These are phyloP conservation scores for Geotrichum aggregatum DNA, from an alignment of 1,139 yeast species.

Conservation along the genomic window DNA sequence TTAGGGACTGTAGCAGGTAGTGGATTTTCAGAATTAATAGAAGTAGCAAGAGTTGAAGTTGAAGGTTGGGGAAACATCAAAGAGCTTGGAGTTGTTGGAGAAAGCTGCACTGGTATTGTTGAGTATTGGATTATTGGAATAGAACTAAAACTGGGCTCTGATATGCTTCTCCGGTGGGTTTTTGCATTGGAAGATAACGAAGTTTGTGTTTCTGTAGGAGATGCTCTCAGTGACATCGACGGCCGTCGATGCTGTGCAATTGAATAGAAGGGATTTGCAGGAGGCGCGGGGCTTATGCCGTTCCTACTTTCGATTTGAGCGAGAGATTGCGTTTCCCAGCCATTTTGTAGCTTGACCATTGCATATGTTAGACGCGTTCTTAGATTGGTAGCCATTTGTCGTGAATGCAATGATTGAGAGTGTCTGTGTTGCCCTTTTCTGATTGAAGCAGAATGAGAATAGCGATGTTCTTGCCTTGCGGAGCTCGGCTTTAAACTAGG, in stretches of 20 bases:
- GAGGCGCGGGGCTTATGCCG: background rate
- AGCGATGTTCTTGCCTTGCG: constrained; percentile 3
- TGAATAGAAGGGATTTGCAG: constrained; percentile 1
- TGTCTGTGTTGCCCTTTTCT: background rate
- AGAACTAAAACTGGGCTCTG: constrained; percentile 1
- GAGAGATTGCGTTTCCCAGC: constrained; percentile 20
- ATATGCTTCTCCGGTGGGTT: constrained; percentile 12
- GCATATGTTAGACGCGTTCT: constrained; percentile 17
- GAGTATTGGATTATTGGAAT: background rate
- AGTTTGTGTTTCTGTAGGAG: background rate
- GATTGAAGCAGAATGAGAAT: background rate
- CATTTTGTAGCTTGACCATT: constrained; percentile 16
- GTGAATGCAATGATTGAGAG: constrained; percentile 7
- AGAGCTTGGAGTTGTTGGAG: background rate
- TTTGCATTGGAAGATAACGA: background rate
- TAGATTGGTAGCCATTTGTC: constrained; percentile 15
- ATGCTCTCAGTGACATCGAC: constrained; percentile 3
- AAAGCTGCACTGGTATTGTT: background rate
- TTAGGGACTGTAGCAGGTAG: background rate
- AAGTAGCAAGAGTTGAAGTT: too few species aligned
- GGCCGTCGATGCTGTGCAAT: background rate
- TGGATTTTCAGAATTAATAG: too few species aligned
- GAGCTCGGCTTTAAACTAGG: background rate
- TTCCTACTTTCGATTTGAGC: constrained; percentile 14
- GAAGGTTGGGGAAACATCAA: background rate